Percentiles rank a stretch among this genome's conserved stretches.
Conservation (phyloP, 2,329 filamentous ascomycete genomes). For the Ophiosphaerella herpotricha region DNA sequence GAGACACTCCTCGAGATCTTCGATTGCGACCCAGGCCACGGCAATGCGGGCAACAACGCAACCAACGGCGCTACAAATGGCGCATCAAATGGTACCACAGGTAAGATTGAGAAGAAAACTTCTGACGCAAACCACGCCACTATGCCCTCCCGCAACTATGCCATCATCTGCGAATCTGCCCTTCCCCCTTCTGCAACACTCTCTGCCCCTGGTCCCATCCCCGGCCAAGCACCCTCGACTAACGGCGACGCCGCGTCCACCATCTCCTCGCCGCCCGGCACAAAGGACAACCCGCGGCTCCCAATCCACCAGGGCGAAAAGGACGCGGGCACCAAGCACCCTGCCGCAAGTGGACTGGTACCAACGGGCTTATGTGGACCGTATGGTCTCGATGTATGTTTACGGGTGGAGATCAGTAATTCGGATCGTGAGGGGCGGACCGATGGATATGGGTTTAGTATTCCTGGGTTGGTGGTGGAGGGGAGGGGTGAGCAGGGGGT, state of each 20-base stretch:
- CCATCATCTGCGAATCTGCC: slow-evolving; percentile 62
- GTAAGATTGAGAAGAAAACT: slow-evolving; percentile 59
- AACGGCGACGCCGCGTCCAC: slow-evolving; percentile 36
- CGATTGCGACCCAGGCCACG: slow-evolving; percentile 59
- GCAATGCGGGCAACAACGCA: slow-evolving; percentile 26
- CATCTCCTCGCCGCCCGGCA: slow-evolving; percentile 28
- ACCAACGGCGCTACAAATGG: slow-evolving; percentile 25
- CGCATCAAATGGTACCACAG: slow-evolving; percentile 19
- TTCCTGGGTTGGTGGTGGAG: slow-evolving; percentile 45
- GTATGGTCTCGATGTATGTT: slow-evolving; percentile 53
- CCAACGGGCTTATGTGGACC: slow-evolving; percentile 50
- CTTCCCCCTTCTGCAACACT: slow-evolving; percentile 26
- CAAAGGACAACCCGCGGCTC: slow-evolving; percentile 65
- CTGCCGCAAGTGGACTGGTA: slow-evolving; percentile 61
- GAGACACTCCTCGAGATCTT: slow-evolving; percentile 68
- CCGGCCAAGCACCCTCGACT: slow-evolving; percentile 27
- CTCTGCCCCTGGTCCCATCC: slow-evolving; percentile 22
- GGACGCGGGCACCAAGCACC: slow-evolving; percentile 77
- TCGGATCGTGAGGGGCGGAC: slow-evolving; percentile 51
- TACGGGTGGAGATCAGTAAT: slow-evolving; percentile 55
- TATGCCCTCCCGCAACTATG: slow-evolving; percentile 73
- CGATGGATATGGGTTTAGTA: slow-evolving; percentile 56
- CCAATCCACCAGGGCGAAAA: slow-evolving; percentile 77
- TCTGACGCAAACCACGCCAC: slow-evolving; percentile 79
- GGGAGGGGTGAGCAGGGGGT: slow-evolving; percentile 17